phyloP scores from a whole-genome alignment of 805 yeast species.

The Hanseniaspora singularis region DNA sequence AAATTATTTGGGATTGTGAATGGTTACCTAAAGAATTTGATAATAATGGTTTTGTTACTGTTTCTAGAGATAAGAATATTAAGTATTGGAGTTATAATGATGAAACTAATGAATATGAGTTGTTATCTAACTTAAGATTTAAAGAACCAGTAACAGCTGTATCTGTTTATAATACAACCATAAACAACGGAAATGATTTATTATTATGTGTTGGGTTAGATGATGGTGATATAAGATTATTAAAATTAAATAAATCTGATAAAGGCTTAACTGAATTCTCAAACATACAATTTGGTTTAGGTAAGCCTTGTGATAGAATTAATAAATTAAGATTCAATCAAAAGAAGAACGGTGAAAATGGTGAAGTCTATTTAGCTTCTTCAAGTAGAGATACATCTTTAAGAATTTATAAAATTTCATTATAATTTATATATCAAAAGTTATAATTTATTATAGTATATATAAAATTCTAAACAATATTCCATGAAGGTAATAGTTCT shows the following conservation, averaged over 20 bases:
- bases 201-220: conserved; percentile 59
- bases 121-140: conserved; percentile 35
- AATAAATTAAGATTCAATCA: conserved; percentile 46
- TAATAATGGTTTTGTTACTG: conserved; percentile 54
- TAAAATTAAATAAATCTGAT: conserved; percentile 26
- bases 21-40: conserved; percentile 55
- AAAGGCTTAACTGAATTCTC: conserved; percentile 26
- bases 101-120: conserved; percentile 30
- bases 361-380: conserved; percentile 37
- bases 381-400: conserved; percentile 56
- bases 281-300: conserved; percentile 27
- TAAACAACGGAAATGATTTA: conserved; percentile 23
- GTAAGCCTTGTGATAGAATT: conserved; percentile 53
- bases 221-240: conserved; percentile 45
- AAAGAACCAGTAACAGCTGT: conserved; percentile 55
- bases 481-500: conserved; percentile 48
- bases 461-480: conserved; percentile 25
- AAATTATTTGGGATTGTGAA: conserved; percentile 91
- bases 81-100: conserved; percentile 53
- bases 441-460: too few relatives aligned
- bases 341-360: conserved; percentile 25
- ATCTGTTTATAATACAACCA: conserved; percentile 33
- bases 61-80: conserved; percentile 71
- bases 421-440: neutral
- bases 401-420: conserved; percentile 26